Base-by-base conservation (phyloP, 192 early-diverging fungal species). In the Glomus cerebriforme region DNA sequence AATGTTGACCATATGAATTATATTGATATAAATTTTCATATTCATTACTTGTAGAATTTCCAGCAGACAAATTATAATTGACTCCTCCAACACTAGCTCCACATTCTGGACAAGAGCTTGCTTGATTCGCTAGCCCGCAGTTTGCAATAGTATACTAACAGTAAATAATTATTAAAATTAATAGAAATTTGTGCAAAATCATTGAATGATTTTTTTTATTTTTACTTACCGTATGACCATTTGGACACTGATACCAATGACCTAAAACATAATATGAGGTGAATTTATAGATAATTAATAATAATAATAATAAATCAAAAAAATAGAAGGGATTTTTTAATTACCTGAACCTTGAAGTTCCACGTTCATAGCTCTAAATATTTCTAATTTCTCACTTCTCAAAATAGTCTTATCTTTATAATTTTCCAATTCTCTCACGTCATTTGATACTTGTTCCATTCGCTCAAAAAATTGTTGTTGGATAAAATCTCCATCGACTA, bases 261-360 rank as follows among this genome's bases (percentile, higher is more conserved):
- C 27, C 27, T 34, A 35, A 67, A 29, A 5, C 4, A 26, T 24
- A 6, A 64, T 26, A 64, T 26, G n/a, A 15, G 10, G 3, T 1
- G 63, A 15, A 29, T 71, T 27, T 22, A 49, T 24, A 27, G 7
- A 39, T 2, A 39, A 39, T 39, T 39, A 39, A 39, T 5, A 7
- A 39, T 39, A 2, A 39, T 5, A 39, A 39, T 7, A 39, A 39
- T 39, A 5, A 2, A 39, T 39, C 37, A 39, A 54, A 54, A 19
- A 19, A 19, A 3, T 0, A 37, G 0, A 6, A 37, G 5, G 6
- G 8, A 37, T 37, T 43, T 43, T 19, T 26, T 43, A 43, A 12
- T 73, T 27, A 27, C 71, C 71, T 34, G 26, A 34, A 19, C 71
- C 71, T 47, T 37, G 71, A 27, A 73, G 43, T 15, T 54, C 47